Evolutionary conservation across 164 flowering plant species (phyloP).

Genomic region (Vitis riparia): DNA sequence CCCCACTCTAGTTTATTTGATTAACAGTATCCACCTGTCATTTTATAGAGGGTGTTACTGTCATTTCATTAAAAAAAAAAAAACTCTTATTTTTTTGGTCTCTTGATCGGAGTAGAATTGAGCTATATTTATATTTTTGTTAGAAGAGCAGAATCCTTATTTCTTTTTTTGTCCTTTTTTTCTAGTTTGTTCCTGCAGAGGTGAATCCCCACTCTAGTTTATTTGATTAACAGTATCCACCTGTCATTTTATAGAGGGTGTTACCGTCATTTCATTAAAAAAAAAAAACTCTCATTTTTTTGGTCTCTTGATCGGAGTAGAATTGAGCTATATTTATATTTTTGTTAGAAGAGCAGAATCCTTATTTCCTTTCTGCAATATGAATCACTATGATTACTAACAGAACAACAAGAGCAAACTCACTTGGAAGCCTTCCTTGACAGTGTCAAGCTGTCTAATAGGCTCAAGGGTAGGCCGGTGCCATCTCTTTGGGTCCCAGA

Average conservation of each 20-base stretch:
- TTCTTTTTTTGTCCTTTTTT: too few relatives aligned
- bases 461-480: slow-evolving; percentile 63
- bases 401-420: slow-evolving; percentile 17
- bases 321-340: background rate
- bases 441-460: slow-evolving; percentile 61
- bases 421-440: slow-evolving; percentile 59
- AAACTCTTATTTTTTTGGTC: too few relatives aligned
- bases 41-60: too few relatives aligned
- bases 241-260: too few relatives aligned
- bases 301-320: too few relatives aligned
- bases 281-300: too few relatives aligned
- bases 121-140: background rate
- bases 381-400: background rate
- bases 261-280: too few relatives aligned
- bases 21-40: background rate
- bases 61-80: too few relatives aligned
- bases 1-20: background rate
- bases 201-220: background rate
- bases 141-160: background rate
- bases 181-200: too few relatives aligned
- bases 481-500: slow-evolving; percentile 93
- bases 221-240: background rate
- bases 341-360: background rate
- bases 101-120: background rate
- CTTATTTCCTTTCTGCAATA: background rate